These are phyloP conservation scores for Aspergillus funiculosus DNA, from an alignment of 495 filamentous ascomycete genomes.

Conservation along the genomic window DNA sequence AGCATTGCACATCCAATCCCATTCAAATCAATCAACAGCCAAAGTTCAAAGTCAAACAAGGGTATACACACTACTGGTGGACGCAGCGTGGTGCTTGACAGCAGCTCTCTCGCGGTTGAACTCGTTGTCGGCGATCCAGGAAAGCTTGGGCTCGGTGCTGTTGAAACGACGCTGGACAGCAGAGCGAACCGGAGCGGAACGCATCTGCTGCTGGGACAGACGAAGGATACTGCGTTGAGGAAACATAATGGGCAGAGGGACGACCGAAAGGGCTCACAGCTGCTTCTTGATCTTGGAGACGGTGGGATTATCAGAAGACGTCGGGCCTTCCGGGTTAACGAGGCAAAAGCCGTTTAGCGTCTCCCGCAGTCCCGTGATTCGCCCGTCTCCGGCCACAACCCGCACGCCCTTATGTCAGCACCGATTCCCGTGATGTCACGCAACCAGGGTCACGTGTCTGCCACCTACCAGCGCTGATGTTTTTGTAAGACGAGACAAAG, in stretches of 20 bases:
- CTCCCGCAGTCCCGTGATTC: conserved; percentile 47
- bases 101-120: conserved; percentile 81
- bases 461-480: too few relatives aligned
- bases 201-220: conserved; percentile 53
- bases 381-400: conserved; percentile 17
- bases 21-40: not conserved
- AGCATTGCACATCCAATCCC: conserved; percentile 21
- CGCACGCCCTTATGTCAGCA: conserved; percentile 35
- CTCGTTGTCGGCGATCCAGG: conserved; percentile 64
- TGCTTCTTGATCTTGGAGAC: conserved; percentile 15
- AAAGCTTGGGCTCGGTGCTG: conserved; percentile 44
- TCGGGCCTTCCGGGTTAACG: conserved; percentile 30
- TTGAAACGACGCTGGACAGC: conserved; percentile 63
- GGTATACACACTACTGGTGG: conserved; percentile 60
- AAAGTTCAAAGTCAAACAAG: conserved; percentile 8
- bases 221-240: conserved; percentile 56
- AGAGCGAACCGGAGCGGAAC: conserved; percentile 50
- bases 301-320: conserved; percentile 25
- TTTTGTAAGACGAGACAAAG: too few relatives aligned
- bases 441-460: conserved; percentile 26
- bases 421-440: conserved; percentile 32
- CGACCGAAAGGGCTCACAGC: conserved; percentile 12
- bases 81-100: conserved; percentile 79
- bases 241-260: conserved; percentile 49
- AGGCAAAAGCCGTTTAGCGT: conserved; percentile 37